Conservation (phyloP, 345 rosid species). For the Ricinus communis region DNA sequence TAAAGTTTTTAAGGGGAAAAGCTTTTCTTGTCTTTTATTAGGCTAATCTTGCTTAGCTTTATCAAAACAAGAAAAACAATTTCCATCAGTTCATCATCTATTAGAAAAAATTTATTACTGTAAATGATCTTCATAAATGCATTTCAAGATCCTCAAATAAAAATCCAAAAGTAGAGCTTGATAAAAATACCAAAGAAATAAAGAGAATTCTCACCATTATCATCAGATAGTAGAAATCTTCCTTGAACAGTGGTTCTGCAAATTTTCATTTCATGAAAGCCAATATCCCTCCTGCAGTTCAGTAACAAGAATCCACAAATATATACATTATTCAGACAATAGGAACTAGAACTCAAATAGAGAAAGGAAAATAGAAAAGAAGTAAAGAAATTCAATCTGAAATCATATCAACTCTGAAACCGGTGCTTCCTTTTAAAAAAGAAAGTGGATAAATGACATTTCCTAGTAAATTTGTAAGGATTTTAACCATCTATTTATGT, state of each 20-base stretch:
- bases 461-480: no score
- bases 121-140: not conserved
- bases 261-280: constrained; percentile 43
- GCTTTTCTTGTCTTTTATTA: not conserved
- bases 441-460: no score
- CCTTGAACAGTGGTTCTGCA: constrained; percentile 89
- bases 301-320: not conserved
- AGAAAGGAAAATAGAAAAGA: not conserved
- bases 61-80: not conserved
- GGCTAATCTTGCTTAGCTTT: not conserved
- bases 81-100: not conserved
- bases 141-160: not conserved
- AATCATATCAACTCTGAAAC: not conserved
- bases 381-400: not conserved
- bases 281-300: constrained; percentile 53
- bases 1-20: not conserved
- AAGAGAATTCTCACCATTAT: constrained; percentile 48
- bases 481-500: no score
- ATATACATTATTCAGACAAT: not conserved
- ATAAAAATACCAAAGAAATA: not conserved
- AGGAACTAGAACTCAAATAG: not conserved
- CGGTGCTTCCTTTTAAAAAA: no score
- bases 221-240: constrained; percentile 79
- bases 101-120: not conserved
- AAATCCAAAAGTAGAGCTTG: not conserved